A percentile compares a stretch with the other conserved stretches of the same genome.
Evolutionary conservation across 306 rosid genomes (phyloP).

Genomic region (Quercus bicolor): DNA sequence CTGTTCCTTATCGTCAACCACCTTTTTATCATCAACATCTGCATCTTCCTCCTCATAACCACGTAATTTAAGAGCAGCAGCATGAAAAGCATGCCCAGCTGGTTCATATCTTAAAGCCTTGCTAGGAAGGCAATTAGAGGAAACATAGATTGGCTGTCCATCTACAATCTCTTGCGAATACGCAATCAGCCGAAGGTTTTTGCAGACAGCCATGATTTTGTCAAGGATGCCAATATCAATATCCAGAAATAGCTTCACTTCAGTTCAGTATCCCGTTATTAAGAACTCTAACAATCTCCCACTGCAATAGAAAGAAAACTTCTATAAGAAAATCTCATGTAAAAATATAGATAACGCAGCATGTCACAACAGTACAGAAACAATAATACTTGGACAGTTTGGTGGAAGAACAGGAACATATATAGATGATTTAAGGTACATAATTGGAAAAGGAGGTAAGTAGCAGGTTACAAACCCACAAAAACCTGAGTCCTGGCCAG

Average conservation of each 20-base stretch:
- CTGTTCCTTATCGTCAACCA: slow-evolving; percentile 58
- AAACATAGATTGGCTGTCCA: slow-evolving; percentile 74
- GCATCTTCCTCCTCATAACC: slow-evolving; percentile 55
- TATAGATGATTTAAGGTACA: too few species aligned
- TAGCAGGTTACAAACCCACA: not conserved
- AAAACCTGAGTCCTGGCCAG: not conserved
- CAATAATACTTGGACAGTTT: not conserved
- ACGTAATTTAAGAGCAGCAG: slow-evolving; percentile 64
- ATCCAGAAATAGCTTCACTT: not conserved
- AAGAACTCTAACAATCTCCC: not conserved
- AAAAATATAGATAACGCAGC: not conserved
- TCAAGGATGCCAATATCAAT: not conserved
- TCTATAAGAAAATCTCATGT: not conserved
- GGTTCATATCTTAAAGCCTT: slow-evolving; percentile 74
- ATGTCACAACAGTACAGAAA: not conserved
- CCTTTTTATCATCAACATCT: slow-evolving; percentile 37
- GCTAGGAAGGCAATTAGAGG: slow-evolving; percentile 77
- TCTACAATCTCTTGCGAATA: slow-evolving; percentile 74
- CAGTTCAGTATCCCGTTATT: not conserved
- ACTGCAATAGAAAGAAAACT: slow-evolving; percentile 1
- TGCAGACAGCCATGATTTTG: slow-evolving; percentile 43
- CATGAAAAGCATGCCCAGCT: slow-evolving; percentile 88
- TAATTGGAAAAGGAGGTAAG: too few species aligned
- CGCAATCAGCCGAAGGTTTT: slow-evolving; percentile 44
- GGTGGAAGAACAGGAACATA: too few species aligned